These are phyloP conservation scores for Fusarium longipes DNA, from an alignment of 2,329 filamentous ascomycete species.

Conservation along the genomic window DNA sequence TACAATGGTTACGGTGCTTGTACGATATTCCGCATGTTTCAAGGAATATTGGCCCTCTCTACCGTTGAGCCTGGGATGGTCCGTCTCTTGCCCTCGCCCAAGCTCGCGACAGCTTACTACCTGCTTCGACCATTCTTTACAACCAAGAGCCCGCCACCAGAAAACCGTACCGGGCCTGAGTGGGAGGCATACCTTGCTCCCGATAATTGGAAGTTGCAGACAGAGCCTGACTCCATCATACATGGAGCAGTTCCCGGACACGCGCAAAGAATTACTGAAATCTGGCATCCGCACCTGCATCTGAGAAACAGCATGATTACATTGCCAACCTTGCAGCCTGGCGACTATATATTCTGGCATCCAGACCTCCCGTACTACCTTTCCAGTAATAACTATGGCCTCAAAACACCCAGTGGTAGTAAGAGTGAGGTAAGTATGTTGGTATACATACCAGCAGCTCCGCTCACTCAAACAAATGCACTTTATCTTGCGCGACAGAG, in stretches of 20 bases:
- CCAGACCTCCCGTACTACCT: conserved; percentile 68
- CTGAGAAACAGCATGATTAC: conserved; percentile 65
- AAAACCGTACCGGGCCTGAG: conserved; percentile 52
- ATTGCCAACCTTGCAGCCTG: conserved; percentile 64
- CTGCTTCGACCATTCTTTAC: conserved; percentile 71
- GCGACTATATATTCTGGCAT: conserved; percentile 70
- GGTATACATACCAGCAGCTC: conserved; percentile 66
- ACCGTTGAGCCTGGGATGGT: conserved; percentile 73
- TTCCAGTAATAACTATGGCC: conserved; percentile 53
- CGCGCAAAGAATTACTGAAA: conserved; percentile 67
- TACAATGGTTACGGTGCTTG: conserved; percentile 69
- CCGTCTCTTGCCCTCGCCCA: conserved; percentile 78
- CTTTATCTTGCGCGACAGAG: conserved; percentile 68
- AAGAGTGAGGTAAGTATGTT: conserved; percentile 59
- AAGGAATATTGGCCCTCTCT: conserved; percentile 66
- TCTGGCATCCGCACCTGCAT: conserved; percentile 67
- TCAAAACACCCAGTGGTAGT: conserved; percentile 45
- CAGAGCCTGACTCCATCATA: conserved; percentile 65
- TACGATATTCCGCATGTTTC: conserved; percentile 69
- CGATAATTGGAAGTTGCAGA: conserved; percentile 58
- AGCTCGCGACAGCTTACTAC: conserved; percentile 80
- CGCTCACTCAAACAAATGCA: conserved; percentile 67
- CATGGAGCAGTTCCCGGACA: conserved; percentile 69
- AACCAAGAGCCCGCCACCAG: conserved; percentile 57
- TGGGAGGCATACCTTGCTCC: conserved; percentile 65